phyloP scores from a whole-genome alignment of 495 filamentous ascomycete genomes.

The Neurospora sp. region DNA sequence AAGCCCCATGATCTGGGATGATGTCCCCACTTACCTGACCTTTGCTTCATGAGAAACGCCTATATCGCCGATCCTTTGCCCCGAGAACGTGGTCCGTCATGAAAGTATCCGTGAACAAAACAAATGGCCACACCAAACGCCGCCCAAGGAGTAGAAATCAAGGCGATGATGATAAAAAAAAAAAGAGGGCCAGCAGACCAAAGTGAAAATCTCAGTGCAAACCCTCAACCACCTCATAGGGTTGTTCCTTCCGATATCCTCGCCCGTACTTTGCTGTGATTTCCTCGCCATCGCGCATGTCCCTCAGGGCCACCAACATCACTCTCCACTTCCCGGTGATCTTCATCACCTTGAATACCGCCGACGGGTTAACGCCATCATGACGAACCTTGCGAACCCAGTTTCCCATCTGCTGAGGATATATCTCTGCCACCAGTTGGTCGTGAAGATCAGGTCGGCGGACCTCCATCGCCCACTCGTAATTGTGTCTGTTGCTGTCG shows the following conservation, averaged over 20 bases:
- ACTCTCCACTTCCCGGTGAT: conserved; percentile 17
- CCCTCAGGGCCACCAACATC: conserved; percentile 13
- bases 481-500: background rate
- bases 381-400: conserved; percentile 25
- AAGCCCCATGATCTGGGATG: background rate
- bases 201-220: conserved; percentile 4
- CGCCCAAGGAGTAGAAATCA: background rate
- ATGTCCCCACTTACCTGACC: background rate
- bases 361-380: conserved; percentile 8
- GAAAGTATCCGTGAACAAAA: background rate
- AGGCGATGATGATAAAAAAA: background rate
- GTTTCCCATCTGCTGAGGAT: conserved; percentile 16
- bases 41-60: background rate
- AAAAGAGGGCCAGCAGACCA: background rate
- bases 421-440: conserved; percentile 19
- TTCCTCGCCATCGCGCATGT: conserved; percentile 18
- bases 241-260: conserved; percentile 10
- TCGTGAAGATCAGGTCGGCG: conserved; percentile 16
- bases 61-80: background rate
- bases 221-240: conserved; percentile 15
- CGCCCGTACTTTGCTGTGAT: conserved; percentile 19
- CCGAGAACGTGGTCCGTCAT: background rate
- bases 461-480: conserved; percentile 16
- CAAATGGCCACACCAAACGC: background rate
- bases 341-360: conserved; percentile 13